Conservation (phyloP, 345 rosid species). For the Eucalyptus rudis region DNA sequence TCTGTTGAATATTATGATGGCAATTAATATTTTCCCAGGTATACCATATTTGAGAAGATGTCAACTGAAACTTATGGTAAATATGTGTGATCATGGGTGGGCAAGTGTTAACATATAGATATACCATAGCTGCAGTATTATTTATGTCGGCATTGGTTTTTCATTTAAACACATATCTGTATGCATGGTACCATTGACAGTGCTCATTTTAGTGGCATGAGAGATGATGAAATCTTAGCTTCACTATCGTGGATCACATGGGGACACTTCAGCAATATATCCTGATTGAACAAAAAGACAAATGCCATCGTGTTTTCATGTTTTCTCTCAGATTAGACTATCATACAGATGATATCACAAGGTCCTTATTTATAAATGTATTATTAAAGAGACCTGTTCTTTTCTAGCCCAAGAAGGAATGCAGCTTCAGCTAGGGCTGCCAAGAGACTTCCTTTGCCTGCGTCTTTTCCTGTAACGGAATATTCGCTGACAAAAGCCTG, state of each 20-base stretch:
- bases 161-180: background rate
- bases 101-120: background rate
- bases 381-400: conserved; percentile 48
- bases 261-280: background rate
- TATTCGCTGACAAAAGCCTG: conserved; percentile 97
- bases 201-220: background rate
- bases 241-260: background rate
- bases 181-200: background rate
- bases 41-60: background rate
- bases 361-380: background rate
- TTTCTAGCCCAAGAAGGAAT: conserved; percentile 89
- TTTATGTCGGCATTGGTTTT: background rate
- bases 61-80: background rate
- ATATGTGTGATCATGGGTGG: background rate
- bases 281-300: background rate
- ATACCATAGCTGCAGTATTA: background rate
- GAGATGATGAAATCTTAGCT: background rate
- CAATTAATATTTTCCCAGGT: background rate
- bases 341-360: background rate
- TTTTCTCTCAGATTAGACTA: background rate
- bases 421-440: conserved; percentile 93
- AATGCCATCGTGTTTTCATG: background rate
- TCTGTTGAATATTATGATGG: background rate
- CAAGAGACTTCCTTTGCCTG: conserved; percentile 79
- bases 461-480: conserved; percentile 82